Evolutionary conservation across 2,329 filamentous ascomycete genomes (phyloP).

Genomic region (Albifimbria verrucaria): DNA sequence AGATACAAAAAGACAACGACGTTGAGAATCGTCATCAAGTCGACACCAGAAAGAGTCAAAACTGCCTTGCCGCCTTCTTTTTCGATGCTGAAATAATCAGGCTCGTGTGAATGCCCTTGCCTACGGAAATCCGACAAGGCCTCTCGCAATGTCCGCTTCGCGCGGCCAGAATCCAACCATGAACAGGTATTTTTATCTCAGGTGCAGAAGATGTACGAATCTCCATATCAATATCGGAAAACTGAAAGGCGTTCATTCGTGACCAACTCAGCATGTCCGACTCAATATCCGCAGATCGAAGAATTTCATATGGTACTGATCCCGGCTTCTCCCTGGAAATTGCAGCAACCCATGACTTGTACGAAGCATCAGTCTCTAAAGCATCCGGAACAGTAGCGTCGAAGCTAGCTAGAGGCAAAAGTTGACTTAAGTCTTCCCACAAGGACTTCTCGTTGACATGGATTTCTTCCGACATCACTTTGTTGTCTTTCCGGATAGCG

Average conservation of each 20-base stretch:
- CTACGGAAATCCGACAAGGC: slow-evolving; percentile 56
- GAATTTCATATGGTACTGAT: slow-evolving; percentile 46
- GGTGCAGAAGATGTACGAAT: slow-evolving; percentile 60
- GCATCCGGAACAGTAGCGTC: slow-evolving; percentile 34
- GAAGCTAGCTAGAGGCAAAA: slow-evolving; percentile 67
- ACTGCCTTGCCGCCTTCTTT: slow-evolving; percentile 46
- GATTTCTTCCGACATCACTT: slow-evolving; percentile 72
- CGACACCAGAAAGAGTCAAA: slow-evolving; percentile 65
- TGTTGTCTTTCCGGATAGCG: slow-evolving; percentile 78
- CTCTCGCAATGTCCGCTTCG: slow-evolving; percentile 68
- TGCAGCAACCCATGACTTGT: slow-evolving; percentile 37
- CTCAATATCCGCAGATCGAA: slow-evolving; percentile 65
- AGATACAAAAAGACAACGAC: slow-evolving; percentile 77
- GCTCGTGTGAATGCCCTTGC: slow-evolving; percentile 12
- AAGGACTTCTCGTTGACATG: slow-evolving; percentile 63
- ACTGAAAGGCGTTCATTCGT: slow-evolving; percentile 31
- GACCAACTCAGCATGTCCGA: slow-evolving; percentile 55
- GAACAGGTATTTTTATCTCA: slow-evolving; percentile 71
- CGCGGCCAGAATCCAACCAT: slow-evolving; percentile 75
- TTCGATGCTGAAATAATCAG: slow-evolving; percentile 28
- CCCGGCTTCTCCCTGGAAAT: slow-evolving; percentile 43
- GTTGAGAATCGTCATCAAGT: slow-evolving; percentile 77
- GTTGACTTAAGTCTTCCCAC: slow-evolving; percentile 68
- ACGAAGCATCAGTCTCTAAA: slow-evolving; percentile 24
- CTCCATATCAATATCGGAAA: slow-evolving; percentile 39